Base-by-base conservation (phyloP, 2,329 filamentous ascomycete species). In the Aaosphaeria arxii region DNA sequence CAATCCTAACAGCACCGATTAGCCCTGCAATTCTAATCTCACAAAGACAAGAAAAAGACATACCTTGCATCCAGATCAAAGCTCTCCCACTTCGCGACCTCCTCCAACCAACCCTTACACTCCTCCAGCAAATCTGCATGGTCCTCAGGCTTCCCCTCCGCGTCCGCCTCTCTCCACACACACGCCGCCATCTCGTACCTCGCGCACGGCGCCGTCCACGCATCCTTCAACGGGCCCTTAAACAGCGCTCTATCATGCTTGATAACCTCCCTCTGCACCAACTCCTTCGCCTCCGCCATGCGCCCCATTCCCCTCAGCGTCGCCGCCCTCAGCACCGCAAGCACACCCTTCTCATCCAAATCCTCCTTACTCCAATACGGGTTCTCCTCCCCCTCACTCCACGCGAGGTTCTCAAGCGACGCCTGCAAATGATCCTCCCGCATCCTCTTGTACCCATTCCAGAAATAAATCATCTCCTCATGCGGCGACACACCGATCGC, bases 381-480 rank as follows among this genome's bases (percentile, higher is more conserved):
- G 48, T 79, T 78, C 32, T 66, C 59, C 30, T 72, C 69, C 30
- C 55, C 57, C 58, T 89, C 84, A 49, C 86, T 84, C 72, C 90
- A 95, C 0, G 76, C 74, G 7, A 96, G 71, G n/a, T 80, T 79
- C 1, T 66, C 71, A 35, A 89, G 66, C 0, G 84, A 88, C 39
- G 76, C 72, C 42, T 86, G 75, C 11, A 96, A 74, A 50, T 92
- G 81, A 0, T 73, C 72, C 1, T 72, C 59, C 2, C 80, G 76
- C 89, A 96, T 95, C 46, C 90, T 84, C 70, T 89, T 92, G 58
- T 83, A 84, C 0, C 91, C 92, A 62, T 89, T 91, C 91, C 91
- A 97, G 59, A 97, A 84, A 67, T 92, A 95, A 9, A 88, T 85
- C 87, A 97, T 95, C 74, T 97, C 94, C 61, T 91, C 83, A 1